Base-by-base conservation (phyloP, 1,284 basidiomycete species). In the Sanghuangporus baumii region DNA sequence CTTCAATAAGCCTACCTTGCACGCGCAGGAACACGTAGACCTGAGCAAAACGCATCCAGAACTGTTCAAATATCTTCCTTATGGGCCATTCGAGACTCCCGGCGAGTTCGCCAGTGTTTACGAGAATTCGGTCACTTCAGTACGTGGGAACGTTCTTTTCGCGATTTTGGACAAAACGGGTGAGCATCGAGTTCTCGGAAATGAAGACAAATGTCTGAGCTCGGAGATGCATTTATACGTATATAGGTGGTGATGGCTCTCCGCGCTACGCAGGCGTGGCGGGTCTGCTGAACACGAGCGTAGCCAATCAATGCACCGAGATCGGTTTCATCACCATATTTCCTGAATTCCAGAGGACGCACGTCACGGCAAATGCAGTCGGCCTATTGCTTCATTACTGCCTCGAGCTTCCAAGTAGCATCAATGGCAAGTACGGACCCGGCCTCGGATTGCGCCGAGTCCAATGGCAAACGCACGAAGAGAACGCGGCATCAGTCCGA, bases 371-470 rank as follows among this genome's bases (percentile, higher is more conserved):
- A 8, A 85, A 88, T 69, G 82, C 86, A 0, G 75, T 84, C 38
- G 83, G 84, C 6, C 71, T 89, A 8, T 71, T 91, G 23, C 71
- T 90, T 55, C 78, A 77, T 23, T 86, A 83, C 67, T 72, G 76
- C 18, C 75, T 90, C 34, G 79, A 85, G 38, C 69, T 78, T 4
- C 81, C 82, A 0, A 67, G 43, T 7, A 69, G 2, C 7, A 37
- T 16, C 34, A 34, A 31, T 31, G 26, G 26, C 3, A 57, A 57
- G 26, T 62, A 74, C 5, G 73, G 74, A 9, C 68, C 66, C 2
- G 83, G 82, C 0, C 74, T 89, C 1, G 86, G 85, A 0, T 71
- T 91, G 50, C 79, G 88, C 12, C 79, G 86, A 16, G 82, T 88
- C 8, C 79, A 81, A 51, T 92, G 88, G 86, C 72, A 76, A 59